phyloP scores from a whole-genome alignment of 2,329 filamentous ascomycete species.

The Colletotrichum zoysiae region DNA sequence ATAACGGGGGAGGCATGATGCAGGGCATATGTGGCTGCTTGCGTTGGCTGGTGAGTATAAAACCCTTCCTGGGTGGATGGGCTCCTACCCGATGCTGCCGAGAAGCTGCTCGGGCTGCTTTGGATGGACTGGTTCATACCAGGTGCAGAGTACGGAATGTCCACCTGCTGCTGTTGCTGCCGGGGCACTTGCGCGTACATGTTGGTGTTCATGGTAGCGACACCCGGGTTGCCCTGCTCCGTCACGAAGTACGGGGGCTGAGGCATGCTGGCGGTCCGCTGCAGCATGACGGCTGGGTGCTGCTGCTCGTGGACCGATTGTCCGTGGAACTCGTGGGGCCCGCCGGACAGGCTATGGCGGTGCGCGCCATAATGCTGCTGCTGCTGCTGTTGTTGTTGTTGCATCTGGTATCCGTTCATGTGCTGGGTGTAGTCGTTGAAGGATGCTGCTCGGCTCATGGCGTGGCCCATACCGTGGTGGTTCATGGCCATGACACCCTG shows the following conservation, averaged over 20 bases:
- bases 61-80: constrained; percentile 66
- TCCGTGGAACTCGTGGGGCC: constrained; percentile 59
- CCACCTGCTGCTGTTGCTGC: constrained; percentile 54
- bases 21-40: constrained; percentile 62
- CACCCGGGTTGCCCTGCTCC: constrained; percentile 71
- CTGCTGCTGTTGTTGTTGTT: constrained; percentile 54
- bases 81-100: constrained; percentile 66
- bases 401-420: constrained; percentile 59
- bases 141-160: constrained; percentile 64
- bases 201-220: constrained; percentile 71
- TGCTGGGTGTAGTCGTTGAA: constrained; percentile 68
- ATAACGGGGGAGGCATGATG: constrained; percentile 63
- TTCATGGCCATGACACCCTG: constrained; percentile 56
- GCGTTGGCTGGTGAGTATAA: constrained; percentile 68
- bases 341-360: constrained; percentile 61
- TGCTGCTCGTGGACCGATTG: constrained; percentile 57
- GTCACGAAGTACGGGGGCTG: constrained; percentile 67
- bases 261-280: constrained; percentile 62
- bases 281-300: constrained; percentile 61
- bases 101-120: constrained; percentile 71
- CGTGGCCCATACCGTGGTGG: constrained; percentile 52
- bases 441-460: constrained; percentile 65
- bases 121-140: constrained; percentile 65
- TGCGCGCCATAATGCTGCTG: constrained; percentile 54
- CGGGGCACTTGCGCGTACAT: constrained; percentile 65